Evolutionary conservation across 2,329 filamentous ascomycete genomes (phyloP), one percentile per base, ranked within the genome.

Genomic region (Coniochaeta sp.): DNA sequence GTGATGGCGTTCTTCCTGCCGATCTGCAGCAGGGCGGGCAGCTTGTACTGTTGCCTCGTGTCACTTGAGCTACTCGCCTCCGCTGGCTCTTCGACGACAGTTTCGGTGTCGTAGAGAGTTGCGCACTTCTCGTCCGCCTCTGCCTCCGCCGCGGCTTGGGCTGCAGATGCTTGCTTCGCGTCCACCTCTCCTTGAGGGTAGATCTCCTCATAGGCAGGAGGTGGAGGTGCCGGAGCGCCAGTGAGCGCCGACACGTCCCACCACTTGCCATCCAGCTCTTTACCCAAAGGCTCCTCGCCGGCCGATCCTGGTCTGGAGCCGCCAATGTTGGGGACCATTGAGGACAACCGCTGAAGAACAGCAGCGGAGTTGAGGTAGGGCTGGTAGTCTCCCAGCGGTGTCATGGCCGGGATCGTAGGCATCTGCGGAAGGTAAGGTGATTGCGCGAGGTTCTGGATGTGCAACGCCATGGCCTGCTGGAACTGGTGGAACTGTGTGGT

Each of bases 181-280:
- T 84, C 78, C 14, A 75, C 56, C 42, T 75, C 71, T 13, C 1
- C 50, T 50, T 52, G 59, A 31, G 87, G 88, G 64, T 83, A 94
- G 26, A 94, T 80, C 47, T 91, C 89, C 50, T 91, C 84, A 57
- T 94, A 94, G 0, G 89, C 81, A 9, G 89, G 89, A 8, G 87
- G 87, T 28, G 79, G 74, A 4, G 75, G 71, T 6, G 51, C 32
- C 27, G 52, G 45, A 18, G 51, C 14, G 28, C 8, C 14, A 18
- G 45, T 31, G 32, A 75, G 69, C 8, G 82, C 81, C 42, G 85
- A 77, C 26, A 85, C 70, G 61, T 86, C 83, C 80, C 83, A 88
- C 85, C 86, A 88, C 54, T 77, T 76, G 58, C 73, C 73, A 50
- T 82, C 77, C 51, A 73, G 65, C 50, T 73, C 71, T 55, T 76